A percentile compares a stretch with the other conserved stretches of the same genome.
Evolutionary conservation across 2,329 filamentous ascomycete species (phyloP).

Genomic region (Fonsecaea pugnacius): DNA sequence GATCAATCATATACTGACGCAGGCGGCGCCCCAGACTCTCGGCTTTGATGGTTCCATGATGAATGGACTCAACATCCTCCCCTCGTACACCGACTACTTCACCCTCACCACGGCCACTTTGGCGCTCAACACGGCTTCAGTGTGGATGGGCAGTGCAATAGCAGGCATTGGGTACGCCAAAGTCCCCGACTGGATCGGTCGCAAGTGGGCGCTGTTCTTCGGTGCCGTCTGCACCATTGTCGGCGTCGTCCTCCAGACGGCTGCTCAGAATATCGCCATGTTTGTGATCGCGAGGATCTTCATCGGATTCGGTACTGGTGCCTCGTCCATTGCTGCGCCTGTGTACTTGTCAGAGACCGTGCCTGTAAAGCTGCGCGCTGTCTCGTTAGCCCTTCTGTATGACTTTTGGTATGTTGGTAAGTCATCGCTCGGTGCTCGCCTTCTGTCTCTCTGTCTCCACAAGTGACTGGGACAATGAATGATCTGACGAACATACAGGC

Average conservation of each 20-base stretch:
- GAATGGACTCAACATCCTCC: slow-evolving; percentile 63
- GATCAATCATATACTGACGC: neutral
- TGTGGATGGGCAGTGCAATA: slow-evolving; percentile 59
- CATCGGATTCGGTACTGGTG: slow-evolving; percentile 52
- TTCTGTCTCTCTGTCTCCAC: neutral
- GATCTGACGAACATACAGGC: slow-evolving; percentile 37
- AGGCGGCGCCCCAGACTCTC: slow-evolving; percentile 32
- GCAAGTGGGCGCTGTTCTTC: slow-evolving; percentile 51
- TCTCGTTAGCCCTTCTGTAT: slow-evolving; percentile 29
- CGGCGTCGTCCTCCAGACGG: slow-evolving; percentile 54
- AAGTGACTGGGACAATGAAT: neutral
- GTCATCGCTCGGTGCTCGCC: slow-evolving; percentile 19
- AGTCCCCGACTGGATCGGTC: slow-evolving; percentile 50
- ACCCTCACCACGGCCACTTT: slow-evolving; percentile 57
- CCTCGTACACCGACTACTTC: slow-evolving; percentile 62
- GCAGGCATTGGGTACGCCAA: slow-evolving; percentile 51
- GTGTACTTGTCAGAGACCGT: slow-evolving; percentile 57
- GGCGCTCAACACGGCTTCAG: slow-evolving; percentile 60
- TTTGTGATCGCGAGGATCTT: slow-evolving; percentile 56
- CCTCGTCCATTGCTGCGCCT: slow-evolving; percentile 51
- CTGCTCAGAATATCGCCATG: slow-evolving; percentile 58
- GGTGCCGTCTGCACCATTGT: slow-evolving; percentile 49
- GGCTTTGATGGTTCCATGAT: slow-evolving; percentile 57
- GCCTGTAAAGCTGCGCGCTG: slow-evolving; percentile 21
- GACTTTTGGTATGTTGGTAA: slow-evolving; percentile 31